Percentiles rank a stretch among this genome's conserved stretches.
Evolutionary conservation across 192 early-diverging fungal species (phyloP).

Genomic region (Coemansia aciculifera): DNA sequence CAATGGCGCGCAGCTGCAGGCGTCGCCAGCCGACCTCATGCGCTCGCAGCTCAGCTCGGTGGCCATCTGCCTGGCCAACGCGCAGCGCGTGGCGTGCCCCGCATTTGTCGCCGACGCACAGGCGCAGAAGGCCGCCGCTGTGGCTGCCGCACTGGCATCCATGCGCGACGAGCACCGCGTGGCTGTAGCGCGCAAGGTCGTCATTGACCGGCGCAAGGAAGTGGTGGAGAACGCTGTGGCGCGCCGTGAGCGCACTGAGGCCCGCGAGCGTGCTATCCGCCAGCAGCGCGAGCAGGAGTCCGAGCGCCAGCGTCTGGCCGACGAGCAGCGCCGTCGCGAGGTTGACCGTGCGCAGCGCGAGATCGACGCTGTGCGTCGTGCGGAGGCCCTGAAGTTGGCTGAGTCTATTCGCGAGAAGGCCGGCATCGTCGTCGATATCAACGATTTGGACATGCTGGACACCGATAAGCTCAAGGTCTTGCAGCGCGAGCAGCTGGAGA

Average conservation of each 20-base stretch:
- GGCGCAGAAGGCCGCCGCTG: constrained; percentile 63
- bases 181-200: constrained; percentile 72
- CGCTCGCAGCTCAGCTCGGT: constrained; percentile 87
- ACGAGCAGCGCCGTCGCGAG: constrained; percentile 84
- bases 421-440: constrained; percentile 58
- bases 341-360: constrained; percentile 73
- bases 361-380: constrained; percentile 75
- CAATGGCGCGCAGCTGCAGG: constrained; percentile 80
- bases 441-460: constrained; percentile 84
- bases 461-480: constrained; percentile 75
- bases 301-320: constrained; percentile 77
- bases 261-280: constrained; percentile 70
- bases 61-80: constrained; percentile 81
- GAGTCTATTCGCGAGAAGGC: constrained; percentile 72
- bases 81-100: constrained; percentile 84
- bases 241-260: constrained; percentile 83
- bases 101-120: constrained; percentile 64
- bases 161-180: constrained; percentile 81
- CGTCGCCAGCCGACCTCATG: constrained; percentile 88
- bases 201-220: constrained; percentile 88
- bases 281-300: constrained; percentile 78
- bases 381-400: constrained; percentile 82
- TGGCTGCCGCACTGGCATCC: constrained; percentile 69
- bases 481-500: constrained; percentile 88
- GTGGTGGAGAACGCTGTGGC: constrained; percentile 70